phyloP scores from a whole-genome alignment of 1,284 basidiomycete species.

The Chalciporus sp. region DNA sequence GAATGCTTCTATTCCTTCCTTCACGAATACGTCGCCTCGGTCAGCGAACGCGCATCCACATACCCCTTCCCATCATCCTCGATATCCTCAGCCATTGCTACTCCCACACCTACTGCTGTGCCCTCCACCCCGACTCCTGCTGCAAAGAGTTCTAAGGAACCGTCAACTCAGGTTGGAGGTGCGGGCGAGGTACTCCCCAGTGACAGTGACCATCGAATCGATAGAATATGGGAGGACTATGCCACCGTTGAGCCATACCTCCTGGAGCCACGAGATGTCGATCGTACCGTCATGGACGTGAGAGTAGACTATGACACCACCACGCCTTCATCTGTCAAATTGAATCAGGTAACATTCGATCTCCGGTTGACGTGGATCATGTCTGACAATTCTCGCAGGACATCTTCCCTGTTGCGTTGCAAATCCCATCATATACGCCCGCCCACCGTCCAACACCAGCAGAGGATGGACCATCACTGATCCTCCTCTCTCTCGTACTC shows the following conservation, averaged over 20 bases:
- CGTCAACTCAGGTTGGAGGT: constrained; percentile 26
- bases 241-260: constrained; percentile 77
- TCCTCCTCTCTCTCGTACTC: constrained; percentile 84
- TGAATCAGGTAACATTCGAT: constrained; percentile 57
- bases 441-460: constrained; percentile 54
- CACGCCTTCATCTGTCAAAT: constrained; percentile 45
- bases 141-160: constrained; percentile 30
- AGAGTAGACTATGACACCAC: constrained; percentile 50
- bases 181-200: constrained; percentile 57
- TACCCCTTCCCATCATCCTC: constrained; percentile 45
- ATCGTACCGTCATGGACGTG: constrained; percentile 53
- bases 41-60: constrained; percentile 66
- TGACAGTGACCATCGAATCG: constrained; percentile 79
- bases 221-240: constrained; percentile 81
- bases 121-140: constrained; percentile 15
- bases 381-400: constrained; percentile 47
- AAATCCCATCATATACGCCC: constrained; percentile 72
- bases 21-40: constrained; percentile 83
- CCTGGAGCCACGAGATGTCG: constrained; percentile 43
- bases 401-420: constrained; percentile 74
- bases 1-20: constrained; percentile 94
- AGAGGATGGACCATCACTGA: constrained; percentile 80
- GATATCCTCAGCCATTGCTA: constrained; percentile 25
- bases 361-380: background rate
- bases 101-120: constrained; percentile 27